phyloP scores from a whole-genome alignment of 805 yeast species.

The Cyberlindnera bimundalis region DNA sequence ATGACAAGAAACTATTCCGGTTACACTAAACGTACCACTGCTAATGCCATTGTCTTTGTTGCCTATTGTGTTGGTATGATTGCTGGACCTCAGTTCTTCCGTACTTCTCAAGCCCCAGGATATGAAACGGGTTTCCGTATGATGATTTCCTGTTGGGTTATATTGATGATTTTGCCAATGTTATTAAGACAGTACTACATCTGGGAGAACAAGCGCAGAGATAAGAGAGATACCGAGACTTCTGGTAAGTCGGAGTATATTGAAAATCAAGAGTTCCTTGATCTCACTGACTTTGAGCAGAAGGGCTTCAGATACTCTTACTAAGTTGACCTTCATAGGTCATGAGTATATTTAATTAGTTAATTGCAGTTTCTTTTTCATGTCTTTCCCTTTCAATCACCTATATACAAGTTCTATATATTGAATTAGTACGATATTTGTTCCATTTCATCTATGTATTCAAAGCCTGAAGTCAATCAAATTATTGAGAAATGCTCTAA shows the following conservation, averaged over 20 bases:
- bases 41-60: constrained; percentile 4
- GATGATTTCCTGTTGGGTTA: constrained; percentile 7
- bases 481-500: too few species aligned
- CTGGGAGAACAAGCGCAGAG: constrained; percentile 8
- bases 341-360: not conserved
- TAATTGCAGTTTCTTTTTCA: not conserved
- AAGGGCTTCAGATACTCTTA: constrained; percentile 7
- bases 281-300: constrained; percentile 10
- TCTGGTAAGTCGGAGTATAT: not conserved
- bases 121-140: constrained; percentile 8
- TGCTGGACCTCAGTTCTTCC: constrained; percentile 9
- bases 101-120: constrained; percentile 6
- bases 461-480: too few species aligned
- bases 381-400: not conserved
- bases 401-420: too few species aligned
- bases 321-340: too few species aligned
- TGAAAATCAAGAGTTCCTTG: constrained; percentile 13
- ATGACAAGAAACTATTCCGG: constrained; percentile 8
- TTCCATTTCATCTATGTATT: too few species aligned
- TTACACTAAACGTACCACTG: constrained; percentile 5
- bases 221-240: constrained; percentile 1
- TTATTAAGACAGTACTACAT: constrained; percentile 5
- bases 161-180: constrained; percentile 8
- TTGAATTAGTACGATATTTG: too few species aligned
- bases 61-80: constrained; percentile 10